Evolutionary conservation across 345 rosid genomes (phyloP).

Genomic region (Turritis glabra): DNA sequence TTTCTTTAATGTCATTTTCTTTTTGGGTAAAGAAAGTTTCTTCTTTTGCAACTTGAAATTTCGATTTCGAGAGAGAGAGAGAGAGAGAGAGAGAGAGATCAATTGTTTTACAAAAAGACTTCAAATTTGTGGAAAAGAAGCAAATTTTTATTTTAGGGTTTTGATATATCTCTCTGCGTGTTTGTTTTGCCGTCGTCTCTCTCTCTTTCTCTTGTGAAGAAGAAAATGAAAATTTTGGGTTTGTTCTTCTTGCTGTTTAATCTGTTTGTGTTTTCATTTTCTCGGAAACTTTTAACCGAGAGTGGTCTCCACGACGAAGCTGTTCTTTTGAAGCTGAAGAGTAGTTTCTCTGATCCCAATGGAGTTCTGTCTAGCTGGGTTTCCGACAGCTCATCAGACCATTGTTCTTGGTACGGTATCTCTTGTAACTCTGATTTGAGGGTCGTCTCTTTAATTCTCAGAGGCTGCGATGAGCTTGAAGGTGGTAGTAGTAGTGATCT

Average conservation of each 20-base stretch:
- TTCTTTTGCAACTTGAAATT: conserved; percentile 35
- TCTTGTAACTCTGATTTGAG: conserved; percentile 45
- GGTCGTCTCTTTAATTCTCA: conserved; percentile 43
- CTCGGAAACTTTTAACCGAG: conserved; percentile 25
- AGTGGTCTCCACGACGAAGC: conserved; percentile 17
- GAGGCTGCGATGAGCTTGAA: conserved; percentile 34
- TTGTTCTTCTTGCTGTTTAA: conserved; percentile 31
- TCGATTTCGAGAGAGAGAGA: conserved; percentile 11
- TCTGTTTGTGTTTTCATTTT: conserved; percentile 29
- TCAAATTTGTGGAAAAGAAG: background rate
- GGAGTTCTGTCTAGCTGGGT: conserved; percentile 51
- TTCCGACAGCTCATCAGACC: conserved; percentile 30
- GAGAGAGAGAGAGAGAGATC: background rate
- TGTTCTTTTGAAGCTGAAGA: conserved; percentile 46
- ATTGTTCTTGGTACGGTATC: conserved; percentile 56
- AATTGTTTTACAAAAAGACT: background rate
- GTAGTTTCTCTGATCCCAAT: conserved; percentile 44
- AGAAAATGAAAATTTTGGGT: conserved; percentile 28
- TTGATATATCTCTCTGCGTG: conserved; percentile 14
- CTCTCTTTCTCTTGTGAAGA: conserved; percentile 1
- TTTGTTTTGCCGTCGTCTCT: background rate
- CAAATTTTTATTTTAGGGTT: conserved; percentile 7
- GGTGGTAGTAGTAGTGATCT: background rate
- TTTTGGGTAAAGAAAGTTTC: conserved; percentile 32
- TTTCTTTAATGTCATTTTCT: conserved; percentile 36